Percentiles rank a stretch among this genome's conserved stretches.
Conservation (phyloP, 2,329 filamentous ascomycete species). For the Ophiocordyceps camponoti-saundersi region DNA sequence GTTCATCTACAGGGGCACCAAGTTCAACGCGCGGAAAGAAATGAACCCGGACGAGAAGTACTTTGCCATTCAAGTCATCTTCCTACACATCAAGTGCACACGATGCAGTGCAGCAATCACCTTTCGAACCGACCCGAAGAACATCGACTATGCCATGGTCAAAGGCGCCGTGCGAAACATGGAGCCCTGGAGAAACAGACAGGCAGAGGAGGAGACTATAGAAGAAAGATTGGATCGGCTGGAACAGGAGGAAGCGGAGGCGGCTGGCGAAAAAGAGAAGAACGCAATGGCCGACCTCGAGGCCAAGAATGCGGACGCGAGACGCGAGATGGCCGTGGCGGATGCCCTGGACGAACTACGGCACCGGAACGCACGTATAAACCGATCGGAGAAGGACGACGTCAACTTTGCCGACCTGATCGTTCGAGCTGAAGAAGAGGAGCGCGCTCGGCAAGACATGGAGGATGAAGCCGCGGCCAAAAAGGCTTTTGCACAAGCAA, state of each 20-base stretch:
- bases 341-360: constrained; percentile 92
- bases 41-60: constrained; percentile 80
- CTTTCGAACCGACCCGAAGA: constrained; percentile 88
- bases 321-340: constrained; percentile 89
- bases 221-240: constrained; percentile 75
- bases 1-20: constrained; percentile 83
- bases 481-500: constrained; percentile 49
- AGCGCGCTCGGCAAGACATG: constrained; percentile 48
- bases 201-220: constrained; percentile 58
- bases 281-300: constrained; percentile 94
- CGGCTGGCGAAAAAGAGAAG: constrained; percentile 48
- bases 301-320: constrained; percentile 81
- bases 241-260: constrained; percentile 55
- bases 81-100: constrained; percentile 73
- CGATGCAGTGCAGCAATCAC: constrained; percentile 75
- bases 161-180: constrained; percentile 82
- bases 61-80: constrained; percentile 70
- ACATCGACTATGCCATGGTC: constrained; percentile 74
- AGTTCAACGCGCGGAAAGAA: constrained; percentile 92
- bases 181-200: constrained; percentile 63
- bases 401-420: constrained; percentile 41
- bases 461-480: constrained; percentile 74
- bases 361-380: constrained; percentile 74
- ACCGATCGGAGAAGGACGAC: constrained; percentile 55
- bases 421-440: constrained; percentile 36